Evolutionary conservation across 495 filamentous ascomycete species (phyloP).

Genomic region (Jackrogersella minutella): DNA sequence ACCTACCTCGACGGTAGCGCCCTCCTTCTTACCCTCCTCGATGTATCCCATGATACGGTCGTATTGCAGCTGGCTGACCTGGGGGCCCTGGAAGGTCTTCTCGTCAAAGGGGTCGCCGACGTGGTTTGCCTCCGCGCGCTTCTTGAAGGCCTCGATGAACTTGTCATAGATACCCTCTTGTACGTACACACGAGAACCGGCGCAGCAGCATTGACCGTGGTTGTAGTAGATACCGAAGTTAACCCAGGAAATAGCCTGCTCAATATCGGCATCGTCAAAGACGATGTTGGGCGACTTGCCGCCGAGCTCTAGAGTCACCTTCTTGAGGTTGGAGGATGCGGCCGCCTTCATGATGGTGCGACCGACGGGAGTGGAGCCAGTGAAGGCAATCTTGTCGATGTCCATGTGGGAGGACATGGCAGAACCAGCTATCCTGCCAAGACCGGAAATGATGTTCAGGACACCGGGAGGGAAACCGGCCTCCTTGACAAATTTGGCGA

Average conservation of each 20-base stretch:
- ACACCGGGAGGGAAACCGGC: slow-evolving; percentile 97
- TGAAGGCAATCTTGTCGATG: slow-evolving; percentile 98
- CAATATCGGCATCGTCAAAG: slow-evolving; percentile 94
- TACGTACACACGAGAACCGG: slow-evolving; percentile 93
- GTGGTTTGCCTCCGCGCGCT: slow-evolving; percentile 79
- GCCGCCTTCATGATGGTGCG: slow-evolving; percentile 96
- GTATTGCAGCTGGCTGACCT: slow-evolving; percentile 93
- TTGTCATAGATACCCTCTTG: slow-evolving; percentile 97
- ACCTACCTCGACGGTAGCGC: slow-evolving; percentile 84
- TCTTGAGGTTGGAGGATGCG: slow-evolving; percentile 94
- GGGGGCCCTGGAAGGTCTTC: slow-evolving; percentile 96
- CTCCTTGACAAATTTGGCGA: slow-evolving; percentile 83
- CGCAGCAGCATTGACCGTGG: slow-evolving; percentile 98
- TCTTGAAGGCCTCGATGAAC: slow-evolving; percentile 89
- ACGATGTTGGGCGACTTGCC: slow-evolving; percentile 99
- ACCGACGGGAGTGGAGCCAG: slow-evolving; percentile 90
- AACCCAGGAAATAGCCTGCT: slow-evolving; percentile 95
- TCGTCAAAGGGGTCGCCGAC: slow-evolving; percentile 90
- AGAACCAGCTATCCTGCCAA: slow-evolving; percentile 88
- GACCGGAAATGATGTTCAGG: slow-evolving; percentile 92
- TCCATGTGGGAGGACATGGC: slow-evolving; percentile 96
- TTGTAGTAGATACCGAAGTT: slow-evolving; percentile 99
- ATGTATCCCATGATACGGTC: slow-evolving; percentile 99
- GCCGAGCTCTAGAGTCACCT: slow-evolving; percentile 98
- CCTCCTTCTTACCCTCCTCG: slow-evolving; percentile 83